phyloP scores from a whole-genome alignment of 257 asterid genomes.

The Hygrophila difformis region DNA sequence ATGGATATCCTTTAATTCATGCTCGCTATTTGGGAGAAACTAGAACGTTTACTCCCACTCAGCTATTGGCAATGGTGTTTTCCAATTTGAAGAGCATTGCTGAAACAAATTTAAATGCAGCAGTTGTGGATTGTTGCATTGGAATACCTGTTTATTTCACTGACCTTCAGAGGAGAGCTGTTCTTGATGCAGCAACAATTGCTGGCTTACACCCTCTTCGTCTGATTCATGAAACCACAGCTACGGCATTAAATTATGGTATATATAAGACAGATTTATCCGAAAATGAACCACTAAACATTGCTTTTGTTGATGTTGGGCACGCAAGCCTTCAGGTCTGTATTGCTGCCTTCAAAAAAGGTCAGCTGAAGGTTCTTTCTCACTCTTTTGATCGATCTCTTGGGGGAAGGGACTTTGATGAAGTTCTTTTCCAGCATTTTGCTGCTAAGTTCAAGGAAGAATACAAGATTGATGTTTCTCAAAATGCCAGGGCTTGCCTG shows the following conservation, averaged over 20 bases:
- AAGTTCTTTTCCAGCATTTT: slow-evolving; percentile 77
- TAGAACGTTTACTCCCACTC: slow-evolving; percentile 84
- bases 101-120: slow-evolving; percentile 75
- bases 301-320: slow-evolving; percentile 85
- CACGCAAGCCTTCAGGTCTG: slow-evolving; percentile 93
- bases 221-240: slow-evolving; percentile 92
- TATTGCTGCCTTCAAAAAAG: slow-evolving; percentile 89
- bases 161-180: slow-evolving; percentile 93
- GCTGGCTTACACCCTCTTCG: slow-evolving; percentile 93
- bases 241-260: slow-evolving; percentile 94
- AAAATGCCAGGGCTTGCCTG: slow-evolving; percentile 85
- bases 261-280: slow-evolving; percentile 91
- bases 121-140: slow-evolving; percentile 89
- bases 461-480: slow-evolving; percentile 82
- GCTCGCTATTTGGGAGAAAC: slow-evolving; percentile 76
- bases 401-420: slow-evolving; percentile 96
- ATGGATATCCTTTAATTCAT: slow-evolving; percentile 76
- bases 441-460: slow-evolving; percentile 88
- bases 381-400: slow-evolving; percentile 83
- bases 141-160: slow-evolving; percentile 92
- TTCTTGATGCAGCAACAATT: slow-evolving; percentile 86
- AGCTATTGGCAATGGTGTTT: slow-evolving; percentile 78
- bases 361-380: slow-evolving; percentile 81
- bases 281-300: slow-evolving; percentile 66
- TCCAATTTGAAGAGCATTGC: slow-evolving; percentile 80